These are phyloP conservation scores for Macrophomina phaseolina DNA, from an alignment of 2,329 filamentous ascomycete species.

Conservation along the genomic window DNA sequence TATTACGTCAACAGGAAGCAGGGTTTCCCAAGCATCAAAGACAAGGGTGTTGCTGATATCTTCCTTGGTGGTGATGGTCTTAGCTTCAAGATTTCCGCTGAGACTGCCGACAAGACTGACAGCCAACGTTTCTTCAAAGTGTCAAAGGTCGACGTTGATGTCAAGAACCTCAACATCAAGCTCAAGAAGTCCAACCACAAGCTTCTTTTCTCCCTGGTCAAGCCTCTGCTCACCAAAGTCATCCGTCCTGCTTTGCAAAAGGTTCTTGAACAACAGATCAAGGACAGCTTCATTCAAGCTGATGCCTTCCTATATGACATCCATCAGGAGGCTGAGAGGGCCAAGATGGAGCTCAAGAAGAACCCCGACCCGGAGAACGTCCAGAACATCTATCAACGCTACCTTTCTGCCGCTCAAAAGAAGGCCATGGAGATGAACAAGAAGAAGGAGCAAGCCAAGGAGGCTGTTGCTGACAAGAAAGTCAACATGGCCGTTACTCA, in stretches of 20 bases:
- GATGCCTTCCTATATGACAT: constrained; percentile 77
- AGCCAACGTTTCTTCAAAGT: constrained; percentile 90
- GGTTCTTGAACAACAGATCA: constrained; percentile 86
- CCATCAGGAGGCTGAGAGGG: constrained; percentile 81
- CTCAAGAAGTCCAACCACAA: constrained; percentile 96
- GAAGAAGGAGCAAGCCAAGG: constrained; percentile 67
- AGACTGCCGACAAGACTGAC: constrained; percentile 77
- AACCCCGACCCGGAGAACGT: constrained; percentile 71
- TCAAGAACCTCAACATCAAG: constrained; percentile 85
- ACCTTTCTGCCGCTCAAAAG: constrained; percentile 76
- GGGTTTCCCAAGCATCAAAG: constrained; percentile 86
- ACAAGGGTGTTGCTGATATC: constrained; percentile 88
- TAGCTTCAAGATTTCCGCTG: constrained; percentile 88
- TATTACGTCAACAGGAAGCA: constrained; percentile 96
- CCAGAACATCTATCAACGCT: constrained; percentile 85
- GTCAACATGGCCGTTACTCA: constrained; percentile 85
- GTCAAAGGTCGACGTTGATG: constrained; percentile 82
- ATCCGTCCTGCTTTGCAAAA: constrained; percentile 86
- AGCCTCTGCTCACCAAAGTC: constrained; percentile 83
- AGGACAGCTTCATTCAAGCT: constrained; percentile 76
- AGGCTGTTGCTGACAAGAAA: constrained; percentile 65
- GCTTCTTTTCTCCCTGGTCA: constrained; percentile 82
- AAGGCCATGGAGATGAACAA: constrained; percentile 76
- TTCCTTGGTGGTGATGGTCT: constrained; percentile 86
- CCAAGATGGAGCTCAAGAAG: constrained; percentile 67